These are phyloP conservation scores for Fraxinus nigra DNA, from an alignment of 305 asterid genomes.

Conservation along the genomic window DNA sequence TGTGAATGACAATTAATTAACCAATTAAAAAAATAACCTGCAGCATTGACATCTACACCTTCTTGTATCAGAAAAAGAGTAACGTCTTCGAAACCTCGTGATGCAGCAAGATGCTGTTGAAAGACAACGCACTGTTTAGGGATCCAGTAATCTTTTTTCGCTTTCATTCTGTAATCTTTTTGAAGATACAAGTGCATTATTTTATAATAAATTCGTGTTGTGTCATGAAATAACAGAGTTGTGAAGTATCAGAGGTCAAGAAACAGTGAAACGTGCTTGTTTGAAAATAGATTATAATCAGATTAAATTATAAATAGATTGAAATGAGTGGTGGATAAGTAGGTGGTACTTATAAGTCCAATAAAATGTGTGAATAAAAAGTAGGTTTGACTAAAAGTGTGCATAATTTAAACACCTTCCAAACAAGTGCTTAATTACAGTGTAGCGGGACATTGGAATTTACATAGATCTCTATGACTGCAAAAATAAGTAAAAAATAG, in stretches of 20 bases:
- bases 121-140: conserved; percentile 8
- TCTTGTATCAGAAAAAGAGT: conserved; percentile 62
- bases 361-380: neutral
- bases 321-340: neutral
- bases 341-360: neutral
- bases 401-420: neutral
- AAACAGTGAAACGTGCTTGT: neutral
- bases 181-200: neutral
- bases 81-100: conserved; percentile 72
- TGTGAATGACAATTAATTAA: neutral
- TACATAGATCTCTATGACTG: neutral
- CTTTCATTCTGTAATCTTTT: neutral
- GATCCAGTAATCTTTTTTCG: neutral
- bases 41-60: conserved; percentile 52
- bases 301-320: neutral
- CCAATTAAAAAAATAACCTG: conserved; percentile 44
- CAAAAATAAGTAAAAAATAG: neutral
- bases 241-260: neutral
- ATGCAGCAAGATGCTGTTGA: conserved; percentile 86
- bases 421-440: neutral
- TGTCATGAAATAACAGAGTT: neutral
- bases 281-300: neutral
- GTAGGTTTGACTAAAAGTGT: neutral
- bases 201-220: neutral
- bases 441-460: neutral